phyloP scores from a whole-genome alignment of 228 moss, liverwort and hornwort species.

The Sphagnum fallax region DNA sequence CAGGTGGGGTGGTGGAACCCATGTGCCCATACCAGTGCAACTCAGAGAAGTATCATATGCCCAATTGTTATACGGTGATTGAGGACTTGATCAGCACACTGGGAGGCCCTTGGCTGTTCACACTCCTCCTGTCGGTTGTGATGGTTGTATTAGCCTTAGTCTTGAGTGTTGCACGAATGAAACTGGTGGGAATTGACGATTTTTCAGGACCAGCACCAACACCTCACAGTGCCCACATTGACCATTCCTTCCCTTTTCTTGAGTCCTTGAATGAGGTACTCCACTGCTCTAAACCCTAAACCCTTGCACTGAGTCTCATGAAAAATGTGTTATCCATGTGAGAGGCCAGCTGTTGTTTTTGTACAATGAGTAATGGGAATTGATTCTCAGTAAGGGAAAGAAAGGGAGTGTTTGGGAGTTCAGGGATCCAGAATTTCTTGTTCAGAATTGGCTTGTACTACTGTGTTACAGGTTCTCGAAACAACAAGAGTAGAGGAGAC shows the following conservation, averaged over 20 bases:
- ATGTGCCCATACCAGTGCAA: slow-evolving; percentile 71
- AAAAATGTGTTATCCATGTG: too few relatives aligned
- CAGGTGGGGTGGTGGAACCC: slow-evolving; percentile 56
- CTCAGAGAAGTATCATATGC: slow-evolving; percentile 89
- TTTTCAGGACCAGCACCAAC: slow-evolving; percentile 83
- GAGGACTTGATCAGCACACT: slow-evolving; percentile 89
- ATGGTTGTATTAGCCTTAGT: slow-evolving; percentile 87
- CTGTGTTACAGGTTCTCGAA: slow-evolving; percentile 67
- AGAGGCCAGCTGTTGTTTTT: too few relatives aligned
- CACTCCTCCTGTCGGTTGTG: slow-evolving; percentile 66
- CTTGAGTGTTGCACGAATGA: slow-evolving; percentile 92
- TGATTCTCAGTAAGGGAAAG: too few relatives aligned
- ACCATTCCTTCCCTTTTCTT: slow-evolving; percentile 91
- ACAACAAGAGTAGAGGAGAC: slow-evolving; percentile 93
- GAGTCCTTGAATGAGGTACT: slow-evolving; percentile 94
- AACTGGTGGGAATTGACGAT: slow-evolving; percentile 82
- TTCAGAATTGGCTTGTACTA: neutral
- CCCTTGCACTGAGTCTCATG: too few relatives aligned
- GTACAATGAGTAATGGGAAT: too few relatives aligned
- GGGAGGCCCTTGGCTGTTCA: slow-evolving; percentile 92
- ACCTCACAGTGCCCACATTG: slow-evolving; percentile 70
- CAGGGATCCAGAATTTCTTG: too few relatives aligned
- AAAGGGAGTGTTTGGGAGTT: too few relatives aligned
- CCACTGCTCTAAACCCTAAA: too few relatives aligned
- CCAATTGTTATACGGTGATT: slow-evolving; percentile 89